Percentiles rank a stretch among this genome's conserved stretches.
phyloP scores from a whole-genome alignment of 371 early-diverging fungal species.

The Capniomyces stellatus region DNA sequence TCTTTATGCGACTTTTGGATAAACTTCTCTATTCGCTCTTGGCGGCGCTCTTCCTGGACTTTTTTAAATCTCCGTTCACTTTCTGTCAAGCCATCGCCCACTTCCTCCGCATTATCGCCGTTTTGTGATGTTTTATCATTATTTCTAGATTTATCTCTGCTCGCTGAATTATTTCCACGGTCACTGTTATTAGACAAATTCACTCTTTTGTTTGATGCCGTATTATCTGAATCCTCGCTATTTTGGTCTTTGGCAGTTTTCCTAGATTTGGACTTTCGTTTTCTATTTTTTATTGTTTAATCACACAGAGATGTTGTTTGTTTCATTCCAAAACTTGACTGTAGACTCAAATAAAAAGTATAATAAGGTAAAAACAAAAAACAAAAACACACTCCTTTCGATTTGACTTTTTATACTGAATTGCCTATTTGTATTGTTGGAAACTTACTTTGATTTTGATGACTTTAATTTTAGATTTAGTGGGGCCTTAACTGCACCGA shows the following conservation, averaged over 20 bases:
- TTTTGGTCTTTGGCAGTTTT: neutral
- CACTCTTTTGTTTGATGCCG: neutral
- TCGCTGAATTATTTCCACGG: neutral
- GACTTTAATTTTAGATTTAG: neutral
- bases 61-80: slow-evolving; percentile 33
- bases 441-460: neutral
- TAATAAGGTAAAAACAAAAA: too few relatives aligned
- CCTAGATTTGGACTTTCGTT: neutral
- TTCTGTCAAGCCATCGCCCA: slow-evolving; percentile 13
- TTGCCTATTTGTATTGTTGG: too few relatives aligned
- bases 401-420: too few relatives aligned
- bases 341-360: too few relatives aligned
- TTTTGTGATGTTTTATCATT: neutral
- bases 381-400: too few relatives aligned
- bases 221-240: neutral
- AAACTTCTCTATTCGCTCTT: slow-evolving; percentile 21
- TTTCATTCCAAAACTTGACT: too few relatives aligned
- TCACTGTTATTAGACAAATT: neutral
- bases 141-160: too few relatives aligned
- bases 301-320: neutral
- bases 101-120: neutral
- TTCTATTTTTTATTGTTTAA: neutral
- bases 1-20: slow-evolving; percentile 36
- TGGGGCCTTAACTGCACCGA: neutral
- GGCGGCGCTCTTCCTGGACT: slow-evolving; percentile 21